These are phyloP conservation scores for Wickerhamiella azymoides DNA, from an alignment of 805 yeast species.

Conservation along the genomic window DNA sequence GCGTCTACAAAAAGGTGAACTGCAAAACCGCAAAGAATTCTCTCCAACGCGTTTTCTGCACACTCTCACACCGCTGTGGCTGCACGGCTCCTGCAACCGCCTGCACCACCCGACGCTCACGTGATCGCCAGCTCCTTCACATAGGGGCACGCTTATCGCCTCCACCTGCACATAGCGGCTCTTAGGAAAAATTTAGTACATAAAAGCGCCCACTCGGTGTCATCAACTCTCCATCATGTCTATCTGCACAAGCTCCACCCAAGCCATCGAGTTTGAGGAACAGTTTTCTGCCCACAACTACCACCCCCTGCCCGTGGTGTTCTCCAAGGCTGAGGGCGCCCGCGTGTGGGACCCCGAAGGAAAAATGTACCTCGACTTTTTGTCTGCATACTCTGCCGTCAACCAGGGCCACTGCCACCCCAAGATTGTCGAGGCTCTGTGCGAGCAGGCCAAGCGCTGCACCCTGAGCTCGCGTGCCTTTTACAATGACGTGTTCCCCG, in stretches of 20 bases:
- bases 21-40: too few relatives aligned
- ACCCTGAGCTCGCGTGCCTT: constrained; percentile 89
- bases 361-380: constrained; percentile 78
- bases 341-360: constrained; percentile 99
- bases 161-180: constrained; percentile 12
- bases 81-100: too few relatives aligned
- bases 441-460: constrained; percentile 72
- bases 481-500: constrained; percentile 76
- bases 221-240: constrained; percentile 3
- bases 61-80: too few relatives aligned
- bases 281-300: constrained; percentile 91
- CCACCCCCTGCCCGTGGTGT: constrained; percentile 92
- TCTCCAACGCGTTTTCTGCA: too few relatives aligned
- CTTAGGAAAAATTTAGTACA: not conserved
- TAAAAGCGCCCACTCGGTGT: not conserved
- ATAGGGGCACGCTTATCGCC: constrained; percentile 6
- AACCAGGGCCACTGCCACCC: constrained; percentile 99
- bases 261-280: constrained; percentile 55
- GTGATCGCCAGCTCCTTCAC: constrained; percentile 10
- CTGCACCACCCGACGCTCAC: not conserved
- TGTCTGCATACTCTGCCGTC: constrained; percentile 92
- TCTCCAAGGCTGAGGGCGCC: constrained; percentile 76
- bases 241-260: constrained; percentile 37
- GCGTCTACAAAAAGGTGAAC: too few relatives aligned
- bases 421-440: constrained; percentile 66